Percentiles rank a stretch among this genome's conserved stretches.
phyloP scores from a whole-genome alignment of 2,329 filamentous ascomycete species.

The Fusarium sarcochroum region DNA sequence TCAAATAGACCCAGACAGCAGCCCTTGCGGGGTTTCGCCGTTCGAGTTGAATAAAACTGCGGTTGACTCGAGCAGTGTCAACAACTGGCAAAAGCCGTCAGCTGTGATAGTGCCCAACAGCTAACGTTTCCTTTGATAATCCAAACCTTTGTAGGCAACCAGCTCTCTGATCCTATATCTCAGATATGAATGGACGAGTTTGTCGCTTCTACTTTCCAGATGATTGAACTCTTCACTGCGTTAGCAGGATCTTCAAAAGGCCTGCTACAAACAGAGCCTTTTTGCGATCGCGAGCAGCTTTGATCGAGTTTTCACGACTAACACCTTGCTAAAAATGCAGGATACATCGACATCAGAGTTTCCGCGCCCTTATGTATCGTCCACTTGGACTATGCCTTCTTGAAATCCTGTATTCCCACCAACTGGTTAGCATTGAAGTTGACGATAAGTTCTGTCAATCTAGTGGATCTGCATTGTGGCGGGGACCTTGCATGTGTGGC shows the following conservation, averaged over 20 bases:
- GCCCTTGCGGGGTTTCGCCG: constrained; percentile 15
- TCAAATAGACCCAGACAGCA: not conserved
- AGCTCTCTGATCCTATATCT: not conserved
- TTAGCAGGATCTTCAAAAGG: constrained; percentile 43
- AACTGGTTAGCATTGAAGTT: constrained; percentile 38
- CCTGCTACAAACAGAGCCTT: constrained; percentile 43
- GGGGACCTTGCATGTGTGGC: constrained; percentile 31
- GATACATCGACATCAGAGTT: constrained; percentile 9
- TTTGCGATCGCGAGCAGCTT: constrained; percentile 43
- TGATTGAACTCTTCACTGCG: constrained; percentile 34
- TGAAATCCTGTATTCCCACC: constrained; percentile 27
- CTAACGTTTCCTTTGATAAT: constrained; percentile 4
- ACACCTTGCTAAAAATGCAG: constrained; percentile 1
- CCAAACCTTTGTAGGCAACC: not conserved
- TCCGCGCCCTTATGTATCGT: constrained; percentile 9
- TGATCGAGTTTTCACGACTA: constrained; percentile 21
- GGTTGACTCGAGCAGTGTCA: constrained; percentile 34
- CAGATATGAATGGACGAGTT: constrained; percentile 10
- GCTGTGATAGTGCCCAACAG: constrained; percentile 12
- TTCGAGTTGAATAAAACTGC: constrained; percentile 4
- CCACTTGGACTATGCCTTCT: constrained; percentile 35
- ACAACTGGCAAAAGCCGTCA: constrained; percentile 34
- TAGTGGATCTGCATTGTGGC: constrained; percentile 45
- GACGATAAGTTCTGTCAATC: constrained; percentile 46
- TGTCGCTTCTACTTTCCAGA: constrained; percentile 13